Evolutionary conservation across 1,284 basidiomycete genomes (phyloP).

Genomic region (Cryptococcus jaspeensis): DNA sequence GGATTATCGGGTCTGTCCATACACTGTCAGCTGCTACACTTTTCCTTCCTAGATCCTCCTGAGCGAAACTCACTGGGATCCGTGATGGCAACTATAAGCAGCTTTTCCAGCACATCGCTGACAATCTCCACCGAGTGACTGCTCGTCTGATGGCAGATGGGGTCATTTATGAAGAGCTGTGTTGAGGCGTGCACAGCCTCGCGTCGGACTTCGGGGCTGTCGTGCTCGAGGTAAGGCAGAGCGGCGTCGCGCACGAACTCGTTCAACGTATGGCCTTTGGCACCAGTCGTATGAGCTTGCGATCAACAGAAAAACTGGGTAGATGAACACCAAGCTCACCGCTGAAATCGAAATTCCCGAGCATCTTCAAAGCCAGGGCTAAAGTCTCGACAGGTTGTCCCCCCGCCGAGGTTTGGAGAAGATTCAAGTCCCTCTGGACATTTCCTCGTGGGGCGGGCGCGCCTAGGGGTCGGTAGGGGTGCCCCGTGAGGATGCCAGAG

Average conservation of each 20-base stretch:
- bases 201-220: constrained; percentile 81
- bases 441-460: constrained; percentile 55
- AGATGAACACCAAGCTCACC: too few species aligned
- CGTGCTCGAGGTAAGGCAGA: constrained; percentile 91
- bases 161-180: constrained; percentile 86
- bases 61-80: constrained; percentile 70
- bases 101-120: constrained; percentile 95
- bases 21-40: neutral
- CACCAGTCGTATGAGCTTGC: neutral
- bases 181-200: constrained; percentile 94
- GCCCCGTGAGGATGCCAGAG: constrained; percentile 74
- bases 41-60: neutral
- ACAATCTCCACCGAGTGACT: constrained; percentile 97
- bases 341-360: constrained; percentile 93
- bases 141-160: constrained; percentile 94
- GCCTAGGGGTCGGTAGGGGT: constrained; percentile 80
- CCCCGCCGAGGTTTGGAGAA: constrained; percentile 54
- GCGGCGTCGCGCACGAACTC: constrained; percentile 94
- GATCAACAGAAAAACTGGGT: too few species aligned
- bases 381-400: constrained; percentile 70
- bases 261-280: constrained; percentile 83
- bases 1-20: constrained; percentile 68
- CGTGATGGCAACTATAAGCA: constrained; percentile 93
- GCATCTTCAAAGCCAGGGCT: constrained; percentile 79
- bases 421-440: constrained; percentile 61